Conservation (phyloP, 345 rosid species). For the Brassica juncea region DNA sequence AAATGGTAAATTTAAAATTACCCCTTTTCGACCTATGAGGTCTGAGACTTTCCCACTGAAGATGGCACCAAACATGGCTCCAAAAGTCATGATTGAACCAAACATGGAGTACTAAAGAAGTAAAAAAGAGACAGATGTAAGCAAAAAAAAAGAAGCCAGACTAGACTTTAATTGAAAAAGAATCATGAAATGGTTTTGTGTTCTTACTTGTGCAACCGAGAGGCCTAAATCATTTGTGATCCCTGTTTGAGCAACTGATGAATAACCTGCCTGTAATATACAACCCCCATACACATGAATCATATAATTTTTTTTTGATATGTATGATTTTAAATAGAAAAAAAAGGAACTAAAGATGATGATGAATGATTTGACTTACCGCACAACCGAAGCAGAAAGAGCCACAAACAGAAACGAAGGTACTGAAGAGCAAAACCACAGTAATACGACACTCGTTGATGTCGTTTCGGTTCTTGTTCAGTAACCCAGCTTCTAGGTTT, state of each 20-base stretch:
- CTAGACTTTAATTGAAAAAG: neutral
- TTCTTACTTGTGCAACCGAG: constrained; percentile 45
- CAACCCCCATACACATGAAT: neutral
- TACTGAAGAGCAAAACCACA: constrained; percentile 34
- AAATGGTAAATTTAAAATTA: neutral
- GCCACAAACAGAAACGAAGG: constrained; percentile 46
- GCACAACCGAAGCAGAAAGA: constrained; percentile 45
- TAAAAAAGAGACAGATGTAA: neutral
- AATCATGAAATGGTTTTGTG: neutral
- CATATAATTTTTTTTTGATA: neutral
- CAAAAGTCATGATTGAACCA: constrained; percentile 45
- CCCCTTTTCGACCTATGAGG: constrained; percentile 41
- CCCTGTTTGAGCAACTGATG: constrained; percentile 49
- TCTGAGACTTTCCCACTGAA: constrained; percentile 43
- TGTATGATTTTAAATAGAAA: neutral
- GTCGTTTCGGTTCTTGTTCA: constrained; percentile 33
- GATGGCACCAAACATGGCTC: constrained; percentile 46
- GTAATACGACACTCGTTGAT: constrained; percentile 42
- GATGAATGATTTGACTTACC: constrained; percentile 28
- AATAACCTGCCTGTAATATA: constrained; percentile 46
- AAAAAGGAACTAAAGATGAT: neutral
- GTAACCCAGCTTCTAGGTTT: constrained; percentile 35
- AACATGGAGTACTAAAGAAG: constrained; percentile 41
- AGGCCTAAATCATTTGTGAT: constrained; percentile 46
- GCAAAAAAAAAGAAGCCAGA: neutral